phyloP scores from a whole-genome alignment of 441 rosid genomes.

The Gossypium trilobum region DNA sequence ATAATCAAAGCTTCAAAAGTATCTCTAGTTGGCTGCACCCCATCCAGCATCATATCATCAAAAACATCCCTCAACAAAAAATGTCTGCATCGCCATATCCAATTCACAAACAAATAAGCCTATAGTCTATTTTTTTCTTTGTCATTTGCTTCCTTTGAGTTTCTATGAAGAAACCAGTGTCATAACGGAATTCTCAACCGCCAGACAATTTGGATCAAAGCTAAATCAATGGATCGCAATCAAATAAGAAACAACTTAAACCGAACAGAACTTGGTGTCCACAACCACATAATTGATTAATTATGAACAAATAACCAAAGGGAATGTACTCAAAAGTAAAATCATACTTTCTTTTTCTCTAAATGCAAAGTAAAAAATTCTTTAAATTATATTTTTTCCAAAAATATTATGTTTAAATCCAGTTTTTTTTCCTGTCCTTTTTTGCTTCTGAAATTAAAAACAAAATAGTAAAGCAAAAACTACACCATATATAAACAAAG shows the following conservation, averaged over 20 bases:
- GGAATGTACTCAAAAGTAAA: background rate
- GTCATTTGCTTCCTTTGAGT: background rate
- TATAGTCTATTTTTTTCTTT: background rate
- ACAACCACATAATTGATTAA: background rate
- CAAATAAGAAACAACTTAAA: background rate
- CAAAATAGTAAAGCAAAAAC: background rate
- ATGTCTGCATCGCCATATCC: conserved; percentile 29
- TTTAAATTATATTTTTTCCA: background rate
- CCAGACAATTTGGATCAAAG: background rate
- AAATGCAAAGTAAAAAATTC: background rate
- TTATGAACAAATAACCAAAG: background rate
- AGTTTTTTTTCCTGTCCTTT: background rate
- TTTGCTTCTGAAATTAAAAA: background rate
- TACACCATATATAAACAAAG: background rate
- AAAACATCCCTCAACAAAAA: conserved; percentile 72
- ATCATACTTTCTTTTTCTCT: background rate
- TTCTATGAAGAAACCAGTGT: background rate
- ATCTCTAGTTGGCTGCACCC: conserved; percentile 76
- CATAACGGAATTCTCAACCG: background rate
- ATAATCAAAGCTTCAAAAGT: conserved; percentile 61
- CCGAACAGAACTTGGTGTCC: background rate
- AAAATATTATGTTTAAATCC: background rate
- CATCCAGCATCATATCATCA: conserved; percentile 88
- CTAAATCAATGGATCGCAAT: too few species aligned
- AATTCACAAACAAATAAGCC: background rate